Evolutionary conservation across 768 basidiomycete species (phyloP), one percentile per base, ranked within the genome.

Genomic region (Lactarius pseudohatsudake): DNA sequence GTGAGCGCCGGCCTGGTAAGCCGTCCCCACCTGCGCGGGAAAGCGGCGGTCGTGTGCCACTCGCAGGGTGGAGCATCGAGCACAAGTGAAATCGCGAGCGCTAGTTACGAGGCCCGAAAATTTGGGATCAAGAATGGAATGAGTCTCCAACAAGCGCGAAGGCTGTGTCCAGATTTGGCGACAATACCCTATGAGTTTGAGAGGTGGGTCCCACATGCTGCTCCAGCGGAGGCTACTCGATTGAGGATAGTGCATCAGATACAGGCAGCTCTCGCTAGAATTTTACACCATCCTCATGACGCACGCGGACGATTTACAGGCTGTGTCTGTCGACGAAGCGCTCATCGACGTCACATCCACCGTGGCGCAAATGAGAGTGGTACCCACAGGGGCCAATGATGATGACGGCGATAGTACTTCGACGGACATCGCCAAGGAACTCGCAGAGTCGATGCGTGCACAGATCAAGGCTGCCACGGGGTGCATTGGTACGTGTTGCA

Each of bases 161-260:
- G 87, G 67, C 75, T 95, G 4, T 96, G 94, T 74, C 87, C 93
- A 0, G 76, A 79, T 7, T 72, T 96, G 2, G 69, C 82, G 41
- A 94, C 92, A 0, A 87, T 96, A 10, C 94, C 95, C 1, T 99
- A 98, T 74, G 96, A 99, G 74, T 99, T 99, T 69, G 91, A 96
- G 62, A 81, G 81, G 89, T 87, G 71, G 69, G 81, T 77, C 15
- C 38, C 5, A 34, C 65, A 2, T 34, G 28, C 5, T 30, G 3
- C 45, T 11, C 30, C n/a, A 1, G 45, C 55, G 15, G 41, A 15
- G 47, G 22, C 28, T 18, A 54, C n/a, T 47, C 38, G 32, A 61
- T 61, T 59, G 58, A 68, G 8, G 64, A 62, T 47, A n/a, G 54
- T 18, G 26, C 57, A n/a, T 20, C 72, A 95, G 92, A 72, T 96